Percentiles rank a stretch among this genome's conserved stretches.
Evolutionary conservation across 2,329 filamentous ascomycete genomes (phyloP).

Genomic region (Nemania diffusa): DNA sequence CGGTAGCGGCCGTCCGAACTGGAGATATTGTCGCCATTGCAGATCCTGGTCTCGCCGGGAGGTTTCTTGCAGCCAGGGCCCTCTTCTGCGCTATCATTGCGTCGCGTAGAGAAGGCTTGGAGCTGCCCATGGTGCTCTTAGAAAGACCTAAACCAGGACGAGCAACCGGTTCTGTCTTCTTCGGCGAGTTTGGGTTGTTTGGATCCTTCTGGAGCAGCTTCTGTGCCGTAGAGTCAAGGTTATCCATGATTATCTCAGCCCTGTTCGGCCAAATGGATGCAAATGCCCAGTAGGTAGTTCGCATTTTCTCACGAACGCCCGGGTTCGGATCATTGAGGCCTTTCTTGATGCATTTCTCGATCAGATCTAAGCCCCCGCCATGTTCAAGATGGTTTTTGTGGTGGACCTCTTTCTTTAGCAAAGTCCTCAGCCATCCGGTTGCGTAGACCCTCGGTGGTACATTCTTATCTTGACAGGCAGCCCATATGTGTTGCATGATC

Average conservation of each 20-base stretch:
- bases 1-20: slow-evolving; percentile 55
- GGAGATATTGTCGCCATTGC: slow-evolving; percentile 72
- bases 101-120: slow-evolving; percentile 79
- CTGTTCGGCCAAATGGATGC: slow-evolving; percentile 79
- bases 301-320: slow-evolving; percentile 85
- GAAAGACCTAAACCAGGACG: slow-evolving; percentile 70
- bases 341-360: slow-evolving; percentile 90
- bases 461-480: slow-evolving; percentile 91
- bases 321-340: slow-evolving; percentile 91
- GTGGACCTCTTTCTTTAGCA: slow-evolving; percentile 79
- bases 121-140: slow-evolving; percentile 67
- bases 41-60: slow-evolving; percentile 69
- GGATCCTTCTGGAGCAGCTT: slow-evolving; percentile 84
- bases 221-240: slow-evolving; percentile 81
- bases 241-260: slow-evolving; percentile 82
- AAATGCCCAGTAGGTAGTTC: slow-evolving; percentile 88
- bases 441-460: slow-evolving; percentile 84
- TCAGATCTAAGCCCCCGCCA: slow-evolving; percentile 80
- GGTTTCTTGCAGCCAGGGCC: slow-evolving; percentile 62
- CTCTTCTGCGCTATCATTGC: slow-evolving; percentile 86
- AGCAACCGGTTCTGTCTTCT: slow-evolving; percentile 61
- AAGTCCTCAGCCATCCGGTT: slow-evolving; percentile 83
- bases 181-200: slow-evolving; percentile 78
- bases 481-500: slow-evolving; percentile 85
- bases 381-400: slow-evolving; percentile 89